phyloP scores from a whole-genome alignment of 805 yeast species.

The Jamesozyma rosinii region DNA sequence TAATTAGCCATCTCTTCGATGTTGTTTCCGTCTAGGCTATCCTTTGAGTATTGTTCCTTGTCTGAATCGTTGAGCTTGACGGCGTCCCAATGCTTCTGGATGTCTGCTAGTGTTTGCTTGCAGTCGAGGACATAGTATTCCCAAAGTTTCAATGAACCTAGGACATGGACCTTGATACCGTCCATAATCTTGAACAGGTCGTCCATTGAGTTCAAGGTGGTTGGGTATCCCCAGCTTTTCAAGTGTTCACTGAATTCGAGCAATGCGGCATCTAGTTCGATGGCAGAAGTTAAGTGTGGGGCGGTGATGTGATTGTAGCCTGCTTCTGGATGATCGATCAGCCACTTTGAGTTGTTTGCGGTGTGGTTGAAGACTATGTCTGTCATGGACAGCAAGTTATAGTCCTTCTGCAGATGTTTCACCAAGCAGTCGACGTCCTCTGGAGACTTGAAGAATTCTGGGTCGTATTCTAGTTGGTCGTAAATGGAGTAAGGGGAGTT shows the following conservation, averaged over 20 bases:
- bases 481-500: constrained; percentile 88
- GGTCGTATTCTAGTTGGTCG: constrained; percentile 77
- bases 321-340: constrained; percentile 75
- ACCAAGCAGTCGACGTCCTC: constrained; percentile 49
- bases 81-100: constrained; percentile 33
- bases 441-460: constrained; percentile 45
- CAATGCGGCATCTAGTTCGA: constrained; percentile 68
- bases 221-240: constrained; percentile 52
- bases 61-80: constrained; percentile 8
- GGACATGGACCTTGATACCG: constrained; percentile 59
- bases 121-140: constrained; percentile 74
- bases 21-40: constrained; percentile 33
- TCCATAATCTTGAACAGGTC: constrained; percentile 58
- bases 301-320: constrained; percentile 84
- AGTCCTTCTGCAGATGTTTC: constrained; percentile 38
- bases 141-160: constrained; percentile 68
- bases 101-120: constrained; percentile 30
- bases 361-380: constrained; percentile 95
- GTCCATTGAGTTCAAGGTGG: constrained; percentile 37
- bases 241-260: constrained; percentile 55
- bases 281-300: constrained; percentile 78
- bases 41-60: constrained; percentile 9
- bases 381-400: constrained; percentile 66
- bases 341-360: constrained; percentile 83
- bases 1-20: constrained; percentile 40